Evolutionary conservation across 768 basidiomycete genomes (phyloP), one percentile per base, ranked within the genome.

Genomic region (Termitomyces sp.): DNA sequence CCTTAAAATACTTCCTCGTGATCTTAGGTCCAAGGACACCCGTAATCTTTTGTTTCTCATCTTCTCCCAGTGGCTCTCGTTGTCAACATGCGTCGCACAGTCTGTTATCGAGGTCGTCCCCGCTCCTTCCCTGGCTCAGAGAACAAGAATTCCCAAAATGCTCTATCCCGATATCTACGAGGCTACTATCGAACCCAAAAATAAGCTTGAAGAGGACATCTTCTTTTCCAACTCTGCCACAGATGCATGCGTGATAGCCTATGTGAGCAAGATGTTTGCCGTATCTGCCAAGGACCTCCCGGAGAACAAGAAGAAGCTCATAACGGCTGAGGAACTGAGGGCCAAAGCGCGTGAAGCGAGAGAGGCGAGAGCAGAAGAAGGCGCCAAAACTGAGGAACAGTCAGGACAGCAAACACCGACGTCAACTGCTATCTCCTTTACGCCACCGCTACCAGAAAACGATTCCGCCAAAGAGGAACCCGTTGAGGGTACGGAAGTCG

Each of bases 181-280:
- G 60, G 64, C 77, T 11, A 80, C 75, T 2, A 66, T 84, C 14
- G 68, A 77, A 39, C 85, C 94, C 8, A 84, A 83, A 64, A 89
- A 86, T 68, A 86, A 87, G 63, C 74, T 96, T n/a, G 95, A 99
- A 66, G 73, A 76, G 59, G 89, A 91, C 58, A 74, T 98, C 16
- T 98, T 87, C 71, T 68, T 80, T 0, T 91, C 94, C 42, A 82
- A 83, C 52, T 78, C 81, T 2, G 75, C 65, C 1, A 61, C 79
- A 1, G 76, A 78, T 6, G 85, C 88, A 0, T 82, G 73, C 55
- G 76, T 94, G 12, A 82, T 86, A 16, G 96, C 88, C 6, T 97
- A 94, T 70, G 89, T 98, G 46, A 96, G 92, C 79, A 99, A 98
- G 71, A 99, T 98, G 96, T 98, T 98, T 66, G 94, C 94, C 1